Base-by-base conservation (phyloP, 805 yeast genomes). In the Tanozyma kutaoensis region DNA sequence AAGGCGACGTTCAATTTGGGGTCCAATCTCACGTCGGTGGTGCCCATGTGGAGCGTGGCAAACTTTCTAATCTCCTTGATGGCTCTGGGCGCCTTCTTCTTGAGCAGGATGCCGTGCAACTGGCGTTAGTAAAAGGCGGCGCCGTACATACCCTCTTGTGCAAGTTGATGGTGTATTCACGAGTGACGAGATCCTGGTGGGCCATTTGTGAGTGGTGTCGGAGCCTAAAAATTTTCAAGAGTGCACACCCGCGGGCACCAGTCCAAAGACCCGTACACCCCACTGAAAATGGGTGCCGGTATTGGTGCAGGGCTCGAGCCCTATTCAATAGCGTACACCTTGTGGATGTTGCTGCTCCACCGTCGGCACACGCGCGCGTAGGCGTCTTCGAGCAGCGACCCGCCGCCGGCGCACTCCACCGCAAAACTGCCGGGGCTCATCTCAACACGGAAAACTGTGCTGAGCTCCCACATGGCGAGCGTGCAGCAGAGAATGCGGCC, bases 151-250 rank as follows among this genome's bases (percentile, higher is more conserved):
- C 93, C 72, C 97, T 85, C 70, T 85, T 88, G 94, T 85, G 95
- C 69, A 88, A 72, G 84, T 91, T 88, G 69, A 91, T 86, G 77
- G 98, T 91, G 84, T 91, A 91, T 73, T 91, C 99, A 70, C 99
- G 94, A 66, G 98, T 81, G 69, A 91, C 96, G 69, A 85, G 95
- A 86, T 91, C 97, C 72, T 81, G 80, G 64, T 85, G 72, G 68
- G 88, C 93, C 68, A 76, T 72, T 66, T 67, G 41, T 28, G 38
- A 46, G 38, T 43, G 42, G 33, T 40, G 48, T 36, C 38, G 26
- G 28, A 8, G 23, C 26, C 28, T 27, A 27, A 26, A 32, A 25
- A 24, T 23, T 28, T 25, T 15, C 20, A 20, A 27, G 23, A 12
- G 17, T 12, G 9, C n/a, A n/a, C n/a, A n/a, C n/a, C n/a, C n/a